Conservation (phyloP, 768 basidiomycete genomes). For the Xanthoconium purpureum region DNA sequence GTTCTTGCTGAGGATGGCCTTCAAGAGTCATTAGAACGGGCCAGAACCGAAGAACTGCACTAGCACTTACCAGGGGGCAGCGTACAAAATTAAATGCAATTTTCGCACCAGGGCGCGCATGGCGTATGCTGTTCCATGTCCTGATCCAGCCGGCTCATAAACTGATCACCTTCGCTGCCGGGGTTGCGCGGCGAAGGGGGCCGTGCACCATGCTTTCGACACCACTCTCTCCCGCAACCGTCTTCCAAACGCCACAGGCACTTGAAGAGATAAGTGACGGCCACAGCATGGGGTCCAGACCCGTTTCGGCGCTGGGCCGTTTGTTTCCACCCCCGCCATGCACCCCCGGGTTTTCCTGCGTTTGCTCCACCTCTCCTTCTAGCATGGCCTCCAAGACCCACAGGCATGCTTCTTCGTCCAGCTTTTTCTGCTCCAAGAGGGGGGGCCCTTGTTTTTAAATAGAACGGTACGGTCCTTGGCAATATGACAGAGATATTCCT, state of each 20-base stretch:
- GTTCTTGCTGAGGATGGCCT: constrained; percentile 60
- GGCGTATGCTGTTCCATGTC: background rate
- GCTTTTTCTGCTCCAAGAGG: background rate
- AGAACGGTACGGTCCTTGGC: constrained; percentile 18
- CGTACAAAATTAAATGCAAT: constrained; percentile 59
- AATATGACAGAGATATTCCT: background rate
- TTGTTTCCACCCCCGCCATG: background rate
- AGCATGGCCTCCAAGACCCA: constrained; percentile 3
- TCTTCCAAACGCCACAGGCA: background rate
- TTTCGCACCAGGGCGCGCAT: constrained; percentile 33
- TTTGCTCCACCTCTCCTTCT: constrained; percentile 2
- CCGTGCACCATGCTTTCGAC: background rate
- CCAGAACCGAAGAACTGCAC: fast-evolving
- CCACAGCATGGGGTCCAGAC: too few species aligned
- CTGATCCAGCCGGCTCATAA: constrained; percentile 10
- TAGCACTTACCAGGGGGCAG: constrained; percentile 47
- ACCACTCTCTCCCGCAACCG: background rate
- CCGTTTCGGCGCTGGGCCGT: too few species aligned
- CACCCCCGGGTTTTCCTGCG: background rate
- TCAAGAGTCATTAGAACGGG: background rate
- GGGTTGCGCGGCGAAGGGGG: constrained; percentile 1
- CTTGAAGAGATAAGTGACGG: too few species aligned
- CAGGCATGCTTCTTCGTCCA: background rate
- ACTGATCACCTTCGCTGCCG: constrained; percentile 10
- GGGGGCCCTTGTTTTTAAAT: constrained; percentile 1